Evolutionary conservation across 1,139 yeast species (phyloP), one percentile per base, ranked within the genome.

Genomic region (Blastobotrys raffinosifermentans): DNA sequence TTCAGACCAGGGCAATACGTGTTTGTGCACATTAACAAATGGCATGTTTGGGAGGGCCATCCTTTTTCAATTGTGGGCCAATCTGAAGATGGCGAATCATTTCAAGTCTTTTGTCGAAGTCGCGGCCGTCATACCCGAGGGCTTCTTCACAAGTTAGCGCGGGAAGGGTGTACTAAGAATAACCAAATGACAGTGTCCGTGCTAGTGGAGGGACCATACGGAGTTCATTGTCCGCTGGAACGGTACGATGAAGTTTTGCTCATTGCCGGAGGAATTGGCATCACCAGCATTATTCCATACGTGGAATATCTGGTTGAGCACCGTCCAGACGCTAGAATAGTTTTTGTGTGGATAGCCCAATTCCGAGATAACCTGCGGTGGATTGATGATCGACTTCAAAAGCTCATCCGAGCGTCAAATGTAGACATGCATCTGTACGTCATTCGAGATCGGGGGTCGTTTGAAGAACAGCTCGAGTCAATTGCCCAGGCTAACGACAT

Each of bases 201-300:
- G 1, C 57, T 69, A 4, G 54, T 78, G 10, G 86, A 80, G 48
- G 86, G 86, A 0, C 84, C 86, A 0, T 80, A 79, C 50, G 81
- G 85, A 45, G 56, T 61, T 45, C 55, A 67, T 45, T 53, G 75
- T 41, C 73, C 85, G 51, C 54, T 77, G 32, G 69, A 70, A 38
- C 65, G 72, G 39, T 80, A 72, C 53, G 77, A 75, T 36, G 72
- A 70, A 37, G 63, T 70, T 3, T 56, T 80, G 14, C 64, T 81
- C 33, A 50, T 81, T 37, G 77, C 80, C 1, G 83, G 87, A 44
- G 91, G 91, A 34, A 79, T 80, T 43, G 94, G 94, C 48, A 69
- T 84, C 46, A 82, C 94, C 2, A 81, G 82, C 1, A 57, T 60
- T 2, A 40, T 67, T 41, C 61, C 64, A 0, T 64, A 64, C 41